Conservation (phyloP, 75 land plant species). For the Selaginella tamariscina region DNA sequence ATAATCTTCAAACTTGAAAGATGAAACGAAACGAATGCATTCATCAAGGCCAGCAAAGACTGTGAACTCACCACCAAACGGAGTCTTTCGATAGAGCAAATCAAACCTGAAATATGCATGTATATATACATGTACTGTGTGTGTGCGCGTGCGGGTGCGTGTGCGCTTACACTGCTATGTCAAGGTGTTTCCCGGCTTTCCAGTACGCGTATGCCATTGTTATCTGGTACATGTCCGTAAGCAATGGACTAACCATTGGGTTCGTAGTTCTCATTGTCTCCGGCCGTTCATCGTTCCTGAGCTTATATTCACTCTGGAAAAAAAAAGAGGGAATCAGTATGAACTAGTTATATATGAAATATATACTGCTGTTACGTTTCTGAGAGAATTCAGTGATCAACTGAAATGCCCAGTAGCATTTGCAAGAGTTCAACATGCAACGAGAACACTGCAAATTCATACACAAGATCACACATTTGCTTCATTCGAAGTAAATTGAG, state of each 20-base stretch:
- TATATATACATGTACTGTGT: neutral
- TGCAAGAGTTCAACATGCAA: too few species aligned
- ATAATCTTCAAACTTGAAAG: slow-evolving; percentile 55
- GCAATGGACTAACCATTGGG: slow-evolving; percentile 78
- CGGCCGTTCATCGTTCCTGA: too few species aligned
- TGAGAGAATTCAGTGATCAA: too few species aligned
- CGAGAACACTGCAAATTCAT: too few species aligned
- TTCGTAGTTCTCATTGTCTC: too few species aligned
- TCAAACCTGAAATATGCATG: slow-evolving; percentile 57
- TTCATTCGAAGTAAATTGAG: too few species aligned
- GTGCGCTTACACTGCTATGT: slow-evolving; percentile 41
- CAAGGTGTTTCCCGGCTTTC: slow-evolving; percentile 90
- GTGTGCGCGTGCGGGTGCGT: neutral
- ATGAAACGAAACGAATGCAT: slow-evolving; percentile 76
- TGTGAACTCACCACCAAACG: slow-evolving; percentile 94
- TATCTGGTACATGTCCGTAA: slow-evolving; percentile 83
- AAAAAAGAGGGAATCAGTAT: too few species aligned
- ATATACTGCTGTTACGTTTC: too few species aligned
- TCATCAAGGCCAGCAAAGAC: slow-evolving; percentile 92
- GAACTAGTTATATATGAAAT: too few species aligned
- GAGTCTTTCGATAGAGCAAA: slow-evolving; percentile 70
- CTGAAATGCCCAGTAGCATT: too few species aligned
- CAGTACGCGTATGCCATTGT: slow-evolving; percentile 97
- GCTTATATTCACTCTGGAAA: too few species aligned
- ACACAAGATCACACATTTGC: too few species aligned